Conservation (phyloP, 2,329 filamentous ascomycete species). For the Rutstroemia sydowiana region DNA sequence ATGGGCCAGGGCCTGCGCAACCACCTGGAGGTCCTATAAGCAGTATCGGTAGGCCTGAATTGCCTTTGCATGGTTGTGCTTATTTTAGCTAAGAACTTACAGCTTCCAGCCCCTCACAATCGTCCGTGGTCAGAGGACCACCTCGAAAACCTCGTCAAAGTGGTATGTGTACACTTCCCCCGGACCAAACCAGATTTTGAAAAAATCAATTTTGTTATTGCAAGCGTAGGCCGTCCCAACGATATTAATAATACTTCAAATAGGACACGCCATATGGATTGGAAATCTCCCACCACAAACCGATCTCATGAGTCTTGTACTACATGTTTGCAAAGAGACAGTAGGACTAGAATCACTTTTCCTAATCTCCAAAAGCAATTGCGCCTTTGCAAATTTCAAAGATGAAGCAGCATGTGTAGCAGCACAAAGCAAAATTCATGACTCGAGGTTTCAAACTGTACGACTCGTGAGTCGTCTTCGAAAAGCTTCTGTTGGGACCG, state of each 20-base stretch:
- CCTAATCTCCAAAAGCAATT: conserved; percentile 93
- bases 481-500: conserved; percentile 39
- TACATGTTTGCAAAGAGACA: conserved; percentile 76
- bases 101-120: conserved; percentile 31
- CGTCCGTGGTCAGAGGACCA: conserved; percentile 43
- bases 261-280: conserved; percentile 90
- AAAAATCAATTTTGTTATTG: not conserved
- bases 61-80: not conserved
- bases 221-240: not conserved
- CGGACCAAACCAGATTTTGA: conserved; percentile 2
- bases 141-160: conserved; percentile 53
- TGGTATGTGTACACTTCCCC: conserved; percentile 37
- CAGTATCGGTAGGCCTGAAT: conserved; percentile 25
- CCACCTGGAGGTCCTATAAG: conserved; percentile 15
- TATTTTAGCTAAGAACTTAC: conserved; percentile 7
- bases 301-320: conserved; percentile 74
- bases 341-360: conserved; percentile 81
- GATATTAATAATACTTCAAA: conserved; percentile 34
- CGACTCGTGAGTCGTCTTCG: conserved; percentile 79
- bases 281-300: conserved; percentile 86
- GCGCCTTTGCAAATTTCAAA: conserved; percentile 92
- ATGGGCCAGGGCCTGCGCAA: conserved; percentile 7
- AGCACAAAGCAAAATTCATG: conserved; percentile 80
- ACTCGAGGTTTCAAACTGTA: conserved; percentile 81
- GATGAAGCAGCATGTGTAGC: conserved; percentile 67